These are phyloP conservation scores for Dichotomopilus funicola DNA, from an alignment of 2,329 filamentous ascomycete species.

Conservation along the genomic window DNA sequence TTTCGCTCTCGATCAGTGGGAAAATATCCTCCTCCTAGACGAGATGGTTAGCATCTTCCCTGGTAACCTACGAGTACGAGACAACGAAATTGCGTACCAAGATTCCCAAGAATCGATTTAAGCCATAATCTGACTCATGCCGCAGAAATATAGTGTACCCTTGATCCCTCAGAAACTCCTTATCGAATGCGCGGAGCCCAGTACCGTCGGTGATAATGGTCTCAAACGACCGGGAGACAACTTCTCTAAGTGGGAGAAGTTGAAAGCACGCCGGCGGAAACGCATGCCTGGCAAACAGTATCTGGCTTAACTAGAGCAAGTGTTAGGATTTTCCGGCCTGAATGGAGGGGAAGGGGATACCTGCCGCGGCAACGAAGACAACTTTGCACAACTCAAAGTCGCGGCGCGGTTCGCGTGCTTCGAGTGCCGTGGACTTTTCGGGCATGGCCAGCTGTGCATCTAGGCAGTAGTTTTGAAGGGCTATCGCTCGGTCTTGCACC, in stretches of 20 bases:
- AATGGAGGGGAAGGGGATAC: background rate
- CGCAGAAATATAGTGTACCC: slow-evolving; percentile 13
- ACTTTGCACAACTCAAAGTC: slow-evolving; percentile 18
- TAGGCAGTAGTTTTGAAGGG: background rate
- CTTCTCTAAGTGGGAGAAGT: slow-evolving; percentile 4
- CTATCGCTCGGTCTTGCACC: too few species aligned
- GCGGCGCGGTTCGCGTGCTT: background rate
- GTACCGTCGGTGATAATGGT: slow-evolving; percentile 7
- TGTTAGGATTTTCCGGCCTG: too few species aligned
- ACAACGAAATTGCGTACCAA: slow-evolving; percentile 5
- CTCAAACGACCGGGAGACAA: slow-evolving; percentile 12
- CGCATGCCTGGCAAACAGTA: slow-evolving; percentile 5
- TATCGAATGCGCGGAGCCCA: slow-evolving; percentile 5
- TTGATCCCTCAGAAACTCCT: slow-evolving; percentile 10
- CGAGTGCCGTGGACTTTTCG: background rate
- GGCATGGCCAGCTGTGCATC: background rate
- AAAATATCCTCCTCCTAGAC: slow-evolving; percentile 18
- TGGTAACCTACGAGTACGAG: background rate
- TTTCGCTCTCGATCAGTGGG: slow-evolving; percentile 15
- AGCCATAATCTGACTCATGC: slow-evolving; percentile 2
- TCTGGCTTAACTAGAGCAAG: background rate
- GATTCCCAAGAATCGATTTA: slow-evolving; percentile 15
- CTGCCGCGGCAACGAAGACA: slow-evolving; percentile 15
- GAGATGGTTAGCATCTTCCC: background rate
- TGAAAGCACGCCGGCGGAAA: slow-evolving; percentile 18